Evolutionary conservation across 202 grass and related monocot genomes (phyloP), one percentile per base, ranked within the genome.

Genomic region (Carex arenaria): DNA sequence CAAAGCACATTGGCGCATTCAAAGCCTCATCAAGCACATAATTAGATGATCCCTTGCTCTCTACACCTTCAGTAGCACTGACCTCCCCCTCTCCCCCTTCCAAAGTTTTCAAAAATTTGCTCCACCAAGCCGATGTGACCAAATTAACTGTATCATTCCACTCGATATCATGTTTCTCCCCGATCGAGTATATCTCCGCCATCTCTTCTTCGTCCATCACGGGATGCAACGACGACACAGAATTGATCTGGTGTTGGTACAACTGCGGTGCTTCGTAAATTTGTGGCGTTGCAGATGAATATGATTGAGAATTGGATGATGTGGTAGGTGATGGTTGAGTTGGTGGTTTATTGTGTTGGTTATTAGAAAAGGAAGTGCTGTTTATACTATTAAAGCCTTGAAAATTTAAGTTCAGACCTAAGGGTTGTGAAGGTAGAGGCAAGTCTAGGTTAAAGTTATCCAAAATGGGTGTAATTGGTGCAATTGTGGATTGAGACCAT

Each of bases 101-200:
- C 82, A 87, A 88, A 72, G 90, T 89, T 18, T 92, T 91, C 64
- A 86, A 84, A 72, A 93, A 90, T 32, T 85, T 89, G 88, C 89
- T 98, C 96, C 96, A 98, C 93, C 93, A 98, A 42, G 86, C 85
- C 20, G 96, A 93, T 2, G 93, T 92, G 67, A 92, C 89, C 4
- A 93, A 83, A 89, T 92, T 98, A 84, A 98, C 49, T 1, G 85
- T 92, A 43, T 98, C 96, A n/a, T 88, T 95, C 96, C 91, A 98
- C 84, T 98, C 93, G 60, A 98, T 93, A 43, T 95, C 86, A 43
- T 98, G 91, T 45, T 87, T 91, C 88, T 95, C 86, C 19, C 91
- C 91, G 7, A 95, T 93, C 0, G 83, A 93, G 75, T 85, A 89
- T 75, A 95, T 93, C 3, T 89, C 86, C 0, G 93, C 92, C 83